Conservation (phyloP, 2,329 filamentous ascomycete genomes). For the Dactylellina sp. region DNA sequence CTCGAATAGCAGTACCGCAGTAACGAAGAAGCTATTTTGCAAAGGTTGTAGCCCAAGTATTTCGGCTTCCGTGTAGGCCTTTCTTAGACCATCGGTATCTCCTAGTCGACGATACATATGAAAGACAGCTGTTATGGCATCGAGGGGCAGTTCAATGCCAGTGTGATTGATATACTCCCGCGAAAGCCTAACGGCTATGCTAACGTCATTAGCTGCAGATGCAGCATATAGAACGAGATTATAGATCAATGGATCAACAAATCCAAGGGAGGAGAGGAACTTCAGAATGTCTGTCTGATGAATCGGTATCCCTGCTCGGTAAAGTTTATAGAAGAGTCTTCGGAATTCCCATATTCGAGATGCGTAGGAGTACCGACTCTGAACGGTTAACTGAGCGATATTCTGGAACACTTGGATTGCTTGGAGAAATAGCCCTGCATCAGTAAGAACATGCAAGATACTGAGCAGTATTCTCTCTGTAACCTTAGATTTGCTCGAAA, state of each 20-base stretch:
- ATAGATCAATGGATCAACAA: conserved; percentile 49
- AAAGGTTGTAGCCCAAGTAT: conserved; percentile 24
- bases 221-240: conserved; percentile 43
- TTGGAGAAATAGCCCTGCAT: conserved; percentile 39
- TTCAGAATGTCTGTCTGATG: conserved; percentile 36
- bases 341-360: conserved; percentile 42
- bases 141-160: conserved; percentile 23
- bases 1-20: conserved; percentile 42
- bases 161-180: conserved; percentile 29
- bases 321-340: conserved; percentile 42
- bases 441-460: conserved; percentile 24
- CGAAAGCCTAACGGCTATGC: conserved; percentile 6
- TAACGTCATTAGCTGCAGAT: conserved; percentile 23
- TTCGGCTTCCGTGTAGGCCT: conserved; percentile 23
- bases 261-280: conserved; percentile 36
- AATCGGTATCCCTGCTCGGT: conserved; percentile 46
- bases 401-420: conserved; percentile 49
- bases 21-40: conserved; percentile 44
- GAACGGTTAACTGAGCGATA: conserved; percentile 10
- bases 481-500: conserved; percentile 24
- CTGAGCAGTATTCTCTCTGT: conserved; percentile 34
- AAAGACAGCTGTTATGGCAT: conserved; percentile 40
- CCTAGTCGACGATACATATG: conserved; percentile 41
- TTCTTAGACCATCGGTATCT: conserved; percentile 16
- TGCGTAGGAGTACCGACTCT: not conserved